These are phyloP conservation scores for Paramecium sonneborni DNA, from an alignment of 73 alveolate genomes.

Conservation along the genomic window DNA sequence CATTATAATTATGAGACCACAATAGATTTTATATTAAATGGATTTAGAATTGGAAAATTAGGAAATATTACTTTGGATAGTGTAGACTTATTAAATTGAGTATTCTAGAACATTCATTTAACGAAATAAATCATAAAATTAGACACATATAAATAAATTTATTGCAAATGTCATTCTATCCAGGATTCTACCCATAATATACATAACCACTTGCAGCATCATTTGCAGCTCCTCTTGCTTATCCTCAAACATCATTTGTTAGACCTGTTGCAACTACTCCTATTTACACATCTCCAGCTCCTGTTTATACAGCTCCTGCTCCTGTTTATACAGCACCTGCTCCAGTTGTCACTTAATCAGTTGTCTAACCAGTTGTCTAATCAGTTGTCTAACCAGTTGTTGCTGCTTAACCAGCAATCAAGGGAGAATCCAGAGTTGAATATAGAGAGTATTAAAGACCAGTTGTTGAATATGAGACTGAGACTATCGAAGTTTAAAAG, in stretches of 20 bases:
- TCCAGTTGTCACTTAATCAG: conserved; percentile 17
- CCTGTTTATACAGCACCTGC: conserved; percentile 39
- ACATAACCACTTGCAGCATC: conserved; percentile 12
- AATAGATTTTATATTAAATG: conserved; percentile 67
- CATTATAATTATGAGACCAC: conserved; percentile 67
- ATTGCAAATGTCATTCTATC: conserved; percentile 37
- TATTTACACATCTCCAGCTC: neutral
- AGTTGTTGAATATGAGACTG: conserved; percentile 49
- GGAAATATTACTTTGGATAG: conserved; percentile 85
- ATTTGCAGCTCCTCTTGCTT: neutral
- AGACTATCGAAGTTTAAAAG: conserved; percentile 11
- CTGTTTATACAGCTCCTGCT: conserved; percentile 7
- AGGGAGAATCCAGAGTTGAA: conserved; percentile 59
- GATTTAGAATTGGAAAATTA: conserved; percentile 85
- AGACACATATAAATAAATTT: neutral
- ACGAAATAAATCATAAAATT: neutral
- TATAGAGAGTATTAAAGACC: conserved; percentile 48
- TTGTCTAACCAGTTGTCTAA: neutral
- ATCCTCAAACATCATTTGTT: neutral
- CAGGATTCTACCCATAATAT: neutral
- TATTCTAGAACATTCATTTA: neutral
- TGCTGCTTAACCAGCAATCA: conserved; percentile 19
- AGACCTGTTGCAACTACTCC: neutral
- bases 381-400: conserved; percentile 41
- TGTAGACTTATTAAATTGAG: neutral